These are phyloP conservation scores for Cymbopogon flexuosus DNA, from an alignment of 202 grass and related monocot genomes.

Conservation along the genomic window DNA sequence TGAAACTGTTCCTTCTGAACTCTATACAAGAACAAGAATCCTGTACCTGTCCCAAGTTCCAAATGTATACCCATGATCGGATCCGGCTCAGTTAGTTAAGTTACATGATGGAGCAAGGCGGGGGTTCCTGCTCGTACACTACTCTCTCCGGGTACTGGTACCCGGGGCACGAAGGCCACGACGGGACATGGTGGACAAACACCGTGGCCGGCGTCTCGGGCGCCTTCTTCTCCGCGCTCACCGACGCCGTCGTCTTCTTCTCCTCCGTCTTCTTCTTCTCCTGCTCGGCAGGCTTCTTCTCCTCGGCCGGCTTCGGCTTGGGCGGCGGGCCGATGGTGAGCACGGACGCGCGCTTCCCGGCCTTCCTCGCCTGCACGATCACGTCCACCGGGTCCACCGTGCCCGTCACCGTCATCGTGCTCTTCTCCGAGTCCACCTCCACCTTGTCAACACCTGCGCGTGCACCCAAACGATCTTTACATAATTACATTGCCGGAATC, in stretches of 20 bases:
- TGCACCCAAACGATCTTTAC: background rate
- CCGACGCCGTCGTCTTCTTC: conserved; percentile 25
- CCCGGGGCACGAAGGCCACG: conserved; percentile 21
- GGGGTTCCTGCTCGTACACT: conserved; percentile 34
- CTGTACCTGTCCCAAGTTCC: background rate
- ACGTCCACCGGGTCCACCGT: conserved; percentile 61
- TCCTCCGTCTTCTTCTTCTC: conserved; percentile 15
- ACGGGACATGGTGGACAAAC: conserved; percentile 37
- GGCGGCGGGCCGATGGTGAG: conserved; percentile 43
- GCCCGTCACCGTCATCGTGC: conserved; percentile 58
- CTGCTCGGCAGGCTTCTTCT: conserved; percentile 31
- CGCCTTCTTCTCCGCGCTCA: conserved; percentile 29
- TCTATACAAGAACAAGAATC: background rate
- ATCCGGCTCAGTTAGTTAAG: background rate
- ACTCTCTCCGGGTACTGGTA: conserved; percentile 31
- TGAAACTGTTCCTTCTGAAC: background rate
- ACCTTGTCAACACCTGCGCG: conserved; percentile 65
- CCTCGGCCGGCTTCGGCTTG: conserved; percentile 37
- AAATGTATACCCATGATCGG: background rate
- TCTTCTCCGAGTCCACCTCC: conserved; percentile 59
- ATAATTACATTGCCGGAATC: background rate
- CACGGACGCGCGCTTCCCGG: conserved; percentile 44
- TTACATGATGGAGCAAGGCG: conserved; percentile 48
- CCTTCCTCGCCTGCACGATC: conserved; percentile 54
- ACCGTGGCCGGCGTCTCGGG: conserved; percentile 20